Conservation (phyloP, 108 stramenopile species). For the Cylindrotheca fusiformis region DNA sequence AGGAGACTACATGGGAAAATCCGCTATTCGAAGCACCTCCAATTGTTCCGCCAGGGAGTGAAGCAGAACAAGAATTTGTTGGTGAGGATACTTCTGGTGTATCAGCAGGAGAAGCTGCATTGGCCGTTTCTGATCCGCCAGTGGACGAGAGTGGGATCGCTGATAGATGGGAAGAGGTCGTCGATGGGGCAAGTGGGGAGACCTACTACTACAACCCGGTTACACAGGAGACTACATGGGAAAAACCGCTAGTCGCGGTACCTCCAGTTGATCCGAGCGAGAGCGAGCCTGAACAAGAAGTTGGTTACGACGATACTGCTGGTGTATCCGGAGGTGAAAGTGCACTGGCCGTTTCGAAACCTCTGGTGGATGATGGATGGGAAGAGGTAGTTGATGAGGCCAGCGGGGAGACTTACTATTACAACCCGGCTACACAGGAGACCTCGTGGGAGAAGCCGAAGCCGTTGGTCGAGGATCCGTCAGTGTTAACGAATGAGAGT, state of each 20-base stretch:
- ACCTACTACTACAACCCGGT: slow-evolving; percentile 56
- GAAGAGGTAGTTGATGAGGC: slow-evolving; percentile 13
- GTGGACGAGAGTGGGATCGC: slow-evolving; percentile 33
- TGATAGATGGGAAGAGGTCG: slow-evolving; percentile 51
- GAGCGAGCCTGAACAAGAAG: neutral
- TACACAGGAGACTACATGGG: slow-evolving; percentile 23
- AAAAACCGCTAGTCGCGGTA: slow-evolving; percentile 7
- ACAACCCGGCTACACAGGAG: slow-evolving; percentile 22
- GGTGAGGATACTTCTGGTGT: neutral
- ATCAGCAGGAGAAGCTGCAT: neutral
- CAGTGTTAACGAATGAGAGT: slow-evolving; percentile 1
- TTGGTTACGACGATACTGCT: neutral
- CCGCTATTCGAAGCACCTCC: slow-evolving; percentile 23
- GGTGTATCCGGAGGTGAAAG: too few species aligned
- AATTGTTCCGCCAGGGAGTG: neutral
- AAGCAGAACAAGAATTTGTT: neutral
- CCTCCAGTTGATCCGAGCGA: slow-evolving; percentile 1
- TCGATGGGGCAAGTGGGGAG: slow-evolving; percentile 44
- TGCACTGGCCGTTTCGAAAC: too few species aligned
- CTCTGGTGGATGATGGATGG: slow-evolving; percentile 7
- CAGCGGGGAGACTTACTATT: slow-evolving; percentile 20
- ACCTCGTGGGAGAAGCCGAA: slow-evolving; percentile 29
- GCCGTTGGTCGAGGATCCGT: neutral
- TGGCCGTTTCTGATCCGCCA: neutral
- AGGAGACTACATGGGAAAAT: slow-evolving; percentile 53